Conservation (phyloP, 2,329 filamentous ascomycete genomes). For the Ophiosphaerella korrae region DNA sequence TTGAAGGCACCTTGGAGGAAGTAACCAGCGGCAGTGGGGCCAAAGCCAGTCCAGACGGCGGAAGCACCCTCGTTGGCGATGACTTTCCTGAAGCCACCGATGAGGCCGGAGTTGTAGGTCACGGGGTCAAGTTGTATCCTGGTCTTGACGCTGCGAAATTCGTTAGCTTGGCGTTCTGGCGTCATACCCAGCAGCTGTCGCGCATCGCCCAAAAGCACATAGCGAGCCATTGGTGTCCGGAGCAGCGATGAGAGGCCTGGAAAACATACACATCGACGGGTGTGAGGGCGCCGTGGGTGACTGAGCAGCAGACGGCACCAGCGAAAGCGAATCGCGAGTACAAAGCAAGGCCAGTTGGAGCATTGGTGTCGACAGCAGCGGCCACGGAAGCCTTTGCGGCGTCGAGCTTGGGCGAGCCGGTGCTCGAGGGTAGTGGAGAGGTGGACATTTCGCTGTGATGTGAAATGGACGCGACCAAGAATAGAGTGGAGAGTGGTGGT, state of each 20-base stretch:
- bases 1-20: constrained; percentile 94
- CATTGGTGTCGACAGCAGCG: constrained; percentile 53
- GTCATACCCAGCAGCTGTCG: constrained; percentile 17
- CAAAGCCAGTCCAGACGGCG: constrained; percentile 83
- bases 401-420: constrained; percentile 59
- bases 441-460: constrained; percentile 36
- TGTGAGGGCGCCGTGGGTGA: constrained; percentile 96
- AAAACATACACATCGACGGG: constrained; percentile 97
- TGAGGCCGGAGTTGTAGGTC: constrained; percentile 86
- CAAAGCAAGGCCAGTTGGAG: constrained; percentile 70
- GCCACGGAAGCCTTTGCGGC: constrained; percentile 55
- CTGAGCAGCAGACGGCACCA: constrained; percentile 95
- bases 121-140: constrained; percentile 89
- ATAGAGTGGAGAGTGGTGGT: constrained; percentile 35
- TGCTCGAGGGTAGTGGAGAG: constrained; percentile 52
- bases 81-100: constrained; percentile 86
- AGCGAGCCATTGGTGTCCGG: constrained; percentile 34
- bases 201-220: constrained; percentile 13
- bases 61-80: constrained; percentile 78
- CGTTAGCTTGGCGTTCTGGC: constrained; percentile 31
- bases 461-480: constrained; percentile 18
- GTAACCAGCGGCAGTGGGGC: constrained; percentile 86
- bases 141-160: constrained; percentile 78
- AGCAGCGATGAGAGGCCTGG: constrained; percentile 5
- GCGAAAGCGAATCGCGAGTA: constrained; percentile 98